Evolutionary conservation across 306 rosid species (phyloP), one percentile per base, ranked within the genome.

Genomic region (Acacia crassicarpa): DNA sequence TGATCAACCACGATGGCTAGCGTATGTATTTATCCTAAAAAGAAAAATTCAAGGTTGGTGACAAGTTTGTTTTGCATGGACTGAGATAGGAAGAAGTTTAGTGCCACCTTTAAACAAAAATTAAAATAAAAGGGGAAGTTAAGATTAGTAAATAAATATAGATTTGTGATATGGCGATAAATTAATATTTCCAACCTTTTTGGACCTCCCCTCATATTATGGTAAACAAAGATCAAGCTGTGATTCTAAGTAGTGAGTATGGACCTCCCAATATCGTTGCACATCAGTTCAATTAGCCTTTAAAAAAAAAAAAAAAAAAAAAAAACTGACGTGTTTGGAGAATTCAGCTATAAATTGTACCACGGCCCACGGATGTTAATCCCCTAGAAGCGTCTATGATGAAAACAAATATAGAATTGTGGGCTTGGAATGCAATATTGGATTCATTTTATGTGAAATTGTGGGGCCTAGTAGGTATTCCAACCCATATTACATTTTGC

Each of bases 301-400:
- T 1, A 27, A 27, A 27, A 27, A 27, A 1, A 1, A 1, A 1
- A 1, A 1, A 1, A 1, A 1, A 1, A 3, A 11, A 22, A n/a
- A 56, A 56, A 22, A n/a, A 19, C 1, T 5, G 3, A 20, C 62
- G 62, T 19, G 2, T 20, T 9, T 58, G 65, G 10, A 3, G 65
- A n/a, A n/a, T n/a, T n/a, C n/a, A n/a, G n/a, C n/a, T 62, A 11
- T 11, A 12, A 23, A 13, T 25, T 25, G 19, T 1, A 23, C 13
- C 13, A 43, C 46, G 13, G 12, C 3, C 46, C 13, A 43, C 46
- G 13, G 2, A 5, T 12, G 20, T 5, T 13, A 11, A 2, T 11
- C 65, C 63, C 32, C 14, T 5, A 2, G 4, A 58, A 58, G 4
- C 5, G 32, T 3, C 6, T 33, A 9, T 27, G 30, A 27, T 27